Conservation (phyloP, 2,329 filamentous ascomycete species). For the Aspergillus niger region DNA sequence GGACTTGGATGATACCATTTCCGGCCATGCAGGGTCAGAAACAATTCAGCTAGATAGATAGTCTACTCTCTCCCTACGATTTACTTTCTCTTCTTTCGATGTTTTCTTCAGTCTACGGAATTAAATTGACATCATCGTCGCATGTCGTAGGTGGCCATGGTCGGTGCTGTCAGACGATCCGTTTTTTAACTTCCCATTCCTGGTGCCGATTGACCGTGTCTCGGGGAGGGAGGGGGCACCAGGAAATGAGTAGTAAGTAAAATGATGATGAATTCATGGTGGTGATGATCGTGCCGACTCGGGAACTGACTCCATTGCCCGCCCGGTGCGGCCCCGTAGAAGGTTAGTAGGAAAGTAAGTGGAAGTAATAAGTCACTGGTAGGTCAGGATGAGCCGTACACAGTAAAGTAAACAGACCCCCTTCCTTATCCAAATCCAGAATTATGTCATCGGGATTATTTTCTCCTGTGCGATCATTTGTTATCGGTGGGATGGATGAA, state of each 20-base stretch:
- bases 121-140: background rate
- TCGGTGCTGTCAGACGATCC: background rate
- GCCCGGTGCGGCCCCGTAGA: background rate
- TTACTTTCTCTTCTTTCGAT: background rate
- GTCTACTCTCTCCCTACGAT: background rate
- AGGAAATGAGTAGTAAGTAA: background rate
- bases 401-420: no score
- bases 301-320: background rate
- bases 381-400: background rate
- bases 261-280: background rate
- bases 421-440: background rate
- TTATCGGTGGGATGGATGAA: constrained; percentile 2
- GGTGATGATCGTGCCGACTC: constrained; percentile 2
- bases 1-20: constrained; percentile 17
- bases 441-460: constrained; percentile 16
- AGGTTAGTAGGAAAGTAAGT: no score
- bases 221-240: no score
- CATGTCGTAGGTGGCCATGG: background rate
- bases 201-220: no score
- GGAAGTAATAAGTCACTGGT: no score
- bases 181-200: no score
- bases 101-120: background rate
- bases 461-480: background rate
- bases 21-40: constrained; percentile 21
- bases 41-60: constrained; percentile 5